These are phyloP conservation scores for Neurospora sp. DNA, from an alignment of 495 filamentous ascomycete genomes.

Conservation along the genomic window DNA sequence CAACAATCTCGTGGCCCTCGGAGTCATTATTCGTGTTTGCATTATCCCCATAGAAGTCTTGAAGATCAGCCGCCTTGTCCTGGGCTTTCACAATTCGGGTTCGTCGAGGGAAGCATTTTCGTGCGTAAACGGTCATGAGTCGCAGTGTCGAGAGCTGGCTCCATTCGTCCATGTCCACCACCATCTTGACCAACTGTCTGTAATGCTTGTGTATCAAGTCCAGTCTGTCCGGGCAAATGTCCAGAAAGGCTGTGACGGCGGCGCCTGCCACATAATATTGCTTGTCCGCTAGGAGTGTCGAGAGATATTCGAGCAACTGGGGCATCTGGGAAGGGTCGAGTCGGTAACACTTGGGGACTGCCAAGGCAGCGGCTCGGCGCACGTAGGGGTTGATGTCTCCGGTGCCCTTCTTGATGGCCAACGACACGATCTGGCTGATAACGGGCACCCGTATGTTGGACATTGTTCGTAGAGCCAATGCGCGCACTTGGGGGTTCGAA, in stretches of 20 bases:
- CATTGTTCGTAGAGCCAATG: conserved; percentile 89
- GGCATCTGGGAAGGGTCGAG: conserved; percentile 79
- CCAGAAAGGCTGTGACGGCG: conserved; percentile 78
- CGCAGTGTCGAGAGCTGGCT: conserved; percentile 74
- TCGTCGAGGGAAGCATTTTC: conserved; percentile 77
- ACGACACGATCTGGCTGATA: conserved; percentile 96
- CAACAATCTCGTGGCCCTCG: conserved; percentile 44
- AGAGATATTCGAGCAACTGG: conserved; percentile 71
- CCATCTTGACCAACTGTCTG: conserved; percentile 67
- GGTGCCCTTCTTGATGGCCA: conserved; percentile 85
- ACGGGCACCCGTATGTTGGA: conserved; percentile 91
- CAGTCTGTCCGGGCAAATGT: conserved; percentile 76
- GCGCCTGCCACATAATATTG: conserved; percentile 94
- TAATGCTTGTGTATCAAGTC: conserved; percentile 89
- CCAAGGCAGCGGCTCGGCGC: conserved; percentile 80
- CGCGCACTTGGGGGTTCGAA: conserved; percentile 76
- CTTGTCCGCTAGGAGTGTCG: conserved; percentile 68
- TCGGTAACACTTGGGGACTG: conserved; percentile 97
- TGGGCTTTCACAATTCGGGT: conserved; percentile 40
- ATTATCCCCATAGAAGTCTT: conserved; percentile 66
- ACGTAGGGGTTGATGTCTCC: conserved; percentile 93
- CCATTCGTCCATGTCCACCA: conserved; percentile 99
- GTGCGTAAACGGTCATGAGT: conserved; percentile 72
- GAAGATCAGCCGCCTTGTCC: conserved; percentile 31
- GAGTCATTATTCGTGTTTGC: conserved; percentile 17